Base-by-base conservation (phyloP, 2,329 filamentous ascomycete species). In the Metarhizium guizhouense region DNA sequence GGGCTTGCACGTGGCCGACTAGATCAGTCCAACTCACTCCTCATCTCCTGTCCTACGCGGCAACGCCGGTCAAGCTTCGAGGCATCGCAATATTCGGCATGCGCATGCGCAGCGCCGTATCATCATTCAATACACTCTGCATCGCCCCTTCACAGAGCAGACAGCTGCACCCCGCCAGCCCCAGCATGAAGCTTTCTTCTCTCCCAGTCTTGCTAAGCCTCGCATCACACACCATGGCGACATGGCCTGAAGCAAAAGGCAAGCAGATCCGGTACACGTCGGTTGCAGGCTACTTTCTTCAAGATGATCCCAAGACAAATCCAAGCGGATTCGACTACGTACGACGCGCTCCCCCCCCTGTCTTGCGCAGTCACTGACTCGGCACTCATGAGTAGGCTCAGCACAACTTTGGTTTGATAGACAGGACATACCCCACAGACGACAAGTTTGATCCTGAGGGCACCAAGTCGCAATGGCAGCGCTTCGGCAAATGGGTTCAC, bases 381-480 rank as follows among this genome's bases (percentile, higher is more conserved):
- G 51, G 45, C 6, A 54, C 13, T 4, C 32, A 20, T 56, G 13
- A 5, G 38, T 16, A 86, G 82, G 81, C 77, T 30, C 69, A 75
- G 34, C 72, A 71, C 55, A 87, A 87, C 70, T 86, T 86, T 63
- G 86, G 86, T 32, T 74, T 89, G 25, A 76, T 88, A 59, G 77
- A 86, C 63, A 77, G 78, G 51, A 76, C 77, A 1, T 87, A 87
- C 64, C 73, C 79, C 6, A 80, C 77, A 1, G 83, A 87, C 61
- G 61, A 65, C 45, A 64, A 65, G 47, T 68, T 72, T 53, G 68
- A 74, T 50, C 63, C 68, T 50, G 59, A 69, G 16, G 68, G 70
- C 20, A 64, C 69, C 57, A 74, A 76, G 59, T 83, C 80, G 0
- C 82, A 82, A 66, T 89, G 85, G 85, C 72, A 84, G 67, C 77